These are phyloP conservation scores for Kwoniella pini DNA, from an alignment of 768 basidiomycete genomes.

Conservation along the genomic window DNA sequence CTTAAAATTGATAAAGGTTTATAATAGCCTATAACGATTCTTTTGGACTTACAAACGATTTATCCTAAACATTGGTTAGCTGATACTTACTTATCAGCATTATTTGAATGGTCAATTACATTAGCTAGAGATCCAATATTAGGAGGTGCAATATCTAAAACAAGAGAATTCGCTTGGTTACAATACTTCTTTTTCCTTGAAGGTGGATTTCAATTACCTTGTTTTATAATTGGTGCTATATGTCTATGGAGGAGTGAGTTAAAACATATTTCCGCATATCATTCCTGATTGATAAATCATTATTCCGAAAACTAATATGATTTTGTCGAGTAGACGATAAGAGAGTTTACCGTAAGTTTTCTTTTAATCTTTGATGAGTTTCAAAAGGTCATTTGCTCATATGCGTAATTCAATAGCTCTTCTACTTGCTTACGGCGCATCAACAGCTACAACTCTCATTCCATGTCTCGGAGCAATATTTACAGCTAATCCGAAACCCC, in stretches of 20 bases:
- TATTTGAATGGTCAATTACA: constrained; percentile 61
- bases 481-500: constrained; percentile 58
- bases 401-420: constrained; percentile 58
- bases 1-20: no score
- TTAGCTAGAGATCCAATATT: constrained; percentile 71
- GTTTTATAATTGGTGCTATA: constrained; percentile 67
- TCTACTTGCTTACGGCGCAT: constrained; percentile 72
- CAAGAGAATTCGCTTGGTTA: constrained; percentile 51
- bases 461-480: constrained; percentile 68
- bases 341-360: constrained; percentile 45
- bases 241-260: constrained; percentile 48
- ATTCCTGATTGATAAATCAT: neutral
- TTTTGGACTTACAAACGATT: constrained; percentile 71
- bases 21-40: constrained; percentile 62
- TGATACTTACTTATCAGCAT: constrained; percentile 54
- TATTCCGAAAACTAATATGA: neutral
- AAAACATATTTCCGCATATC: neutral
- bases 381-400: neutral
- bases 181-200: constrained; percentile 60
- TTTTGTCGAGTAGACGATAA: constrained; percentile 40
- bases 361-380: neutral
- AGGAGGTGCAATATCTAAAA: constrained; percentile 57
- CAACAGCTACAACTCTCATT: constrained; percentile 73
- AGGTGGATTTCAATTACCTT: constrained; percentile 65
- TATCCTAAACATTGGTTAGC: constrained; percentile 60